Evolutionary conservation across 2,329 filamentous ascomycete genomes (phyloP).

Genomic region (Acephala macrosclerotiorum): DNA sequence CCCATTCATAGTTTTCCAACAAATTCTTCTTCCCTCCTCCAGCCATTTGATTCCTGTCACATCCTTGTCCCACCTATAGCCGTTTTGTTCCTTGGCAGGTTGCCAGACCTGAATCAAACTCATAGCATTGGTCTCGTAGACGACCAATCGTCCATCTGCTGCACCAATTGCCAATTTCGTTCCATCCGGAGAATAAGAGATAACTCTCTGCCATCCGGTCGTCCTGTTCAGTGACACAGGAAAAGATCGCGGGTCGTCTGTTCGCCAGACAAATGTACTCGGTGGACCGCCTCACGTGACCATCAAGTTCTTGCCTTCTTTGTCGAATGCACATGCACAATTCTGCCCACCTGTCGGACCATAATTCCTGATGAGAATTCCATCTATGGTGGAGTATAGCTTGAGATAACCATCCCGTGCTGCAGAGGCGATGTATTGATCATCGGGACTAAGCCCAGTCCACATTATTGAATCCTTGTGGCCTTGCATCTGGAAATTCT

Average conservation of each 20-base stretch:
- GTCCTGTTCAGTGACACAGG: not conserved
- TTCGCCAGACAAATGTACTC: not conserved
- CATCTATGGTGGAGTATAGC: not conserved
- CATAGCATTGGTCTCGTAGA: slow-evolving; percentile 8
- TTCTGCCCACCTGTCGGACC: slow-evolving; percentile 14
- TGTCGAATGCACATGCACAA: slow-evolving; percentile 7
- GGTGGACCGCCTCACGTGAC: not conserved
- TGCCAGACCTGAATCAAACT: slow-evolving; percentile 5
- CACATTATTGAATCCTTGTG: slow-evolving; percentile 12
- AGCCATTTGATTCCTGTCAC: slow-evolving; percentile 3
- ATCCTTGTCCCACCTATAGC: not conserved
- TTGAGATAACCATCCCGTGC: slow-evolving; percentile 9
- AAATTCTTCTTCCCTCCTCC: not conserved
- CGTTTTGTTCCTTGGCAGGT: not conserved
- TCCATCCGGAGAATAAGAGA: slow-evolving; percentile 10
- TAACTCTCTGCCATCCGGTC: slow-evolving; percentile 6
- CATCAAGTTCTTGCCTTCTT: slow-evolving; percentile 7
- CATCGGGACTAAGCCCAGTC: slow-evolving; percentile 6
- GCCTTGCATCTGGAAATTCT: slow-evolving; percentile 5
- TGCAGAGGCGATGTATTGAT: not conserved
- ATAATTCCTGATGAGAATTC: not conserved
- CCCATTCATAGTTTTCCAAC: not conserved
- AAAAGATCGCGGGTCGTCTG: slow-evolving; percentile 7
- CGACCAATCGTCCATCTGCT: not conserved
- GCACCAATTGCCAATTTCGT: slow-evolving; percentile 3